phyloP scores from a whole-genome alignment of 2,329 filamentous ascomycete species.

The Fusarium praegraminearum region DNA sequence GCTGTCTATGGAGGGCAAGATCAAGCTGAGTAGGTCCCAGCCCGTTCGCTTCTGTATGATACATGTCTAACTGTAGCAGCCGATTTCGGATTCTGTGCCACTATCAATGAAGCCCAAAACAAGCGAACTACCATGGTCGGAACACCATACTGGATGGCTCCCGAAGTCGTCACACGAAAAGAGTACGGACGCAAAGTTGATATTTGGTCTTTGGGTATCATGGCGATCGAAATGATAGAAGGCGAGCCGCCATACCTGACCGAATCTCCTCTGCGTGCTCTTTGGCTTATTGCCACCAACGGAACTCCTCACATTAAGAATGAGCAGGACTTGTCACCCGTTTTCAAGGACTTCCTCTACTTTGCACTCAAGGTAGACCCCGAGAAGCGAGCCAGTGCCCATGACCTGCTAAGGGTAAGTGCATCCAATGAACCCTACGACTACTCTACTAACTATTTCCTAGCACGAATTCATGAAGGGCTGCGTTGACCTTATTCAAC shows the following conservation, averaged over 20 bases:
- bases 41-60: slow-evolving; percentile 36
- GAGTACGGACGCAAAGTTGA: slow-evolving; percentile 99
- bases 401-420: slow-evolving; percentile 90
- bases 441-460: slow-evolving; percentile 35
- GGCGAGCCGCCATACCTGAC: slow-evolving; percentile 97
- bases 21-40: slow-evolving; percentile 86
- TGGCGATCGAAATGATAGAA: slow-evolving; percentile 99
- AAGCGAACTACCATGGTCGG: slow-evolving; percentile 99
- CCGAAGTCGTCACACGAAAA: slow-evolving; percentile 95
- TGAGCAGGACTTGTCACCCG: slow-evolving; percentile 80
- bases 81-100: slow-evolving; percentile 98
- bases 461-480: slow-evolving; percentile 85
- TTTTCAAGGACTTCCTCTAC: slow-evolving; percentile 92
- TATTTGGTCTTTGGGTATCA: slow-evolving; percentile 98
- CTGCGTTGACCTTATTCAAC: slow-evolving; percentile 78
- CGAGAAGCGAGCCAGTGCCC: slow-evolving; percentile 94
- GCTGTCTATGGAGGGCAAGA: slow-evolving; percentile 91
- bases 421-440: slow-evolving; percentile 48
- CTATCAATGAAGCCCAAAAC: slow-evolving; percentile 96
- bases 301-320: slow-evolving; percentile 96
- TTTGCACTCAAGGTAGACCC: slow-evolving; percentile 97
- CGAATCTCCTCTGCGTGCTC: slow-evolving; percentile 89
- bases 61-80: slow-evolving; percentile 66
- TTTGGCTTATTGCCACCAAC: slow-evolving; percentile 97
- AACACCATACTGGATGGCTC: slow-evolving; percentile 99